A percentile compares a stretch with the other conserved stretches of the same genome.
These are phyloP conservation scores for Plantago elongata DNA, from an alignment of 257 asterid genomes.

Conservation along the genomic window DNA sequence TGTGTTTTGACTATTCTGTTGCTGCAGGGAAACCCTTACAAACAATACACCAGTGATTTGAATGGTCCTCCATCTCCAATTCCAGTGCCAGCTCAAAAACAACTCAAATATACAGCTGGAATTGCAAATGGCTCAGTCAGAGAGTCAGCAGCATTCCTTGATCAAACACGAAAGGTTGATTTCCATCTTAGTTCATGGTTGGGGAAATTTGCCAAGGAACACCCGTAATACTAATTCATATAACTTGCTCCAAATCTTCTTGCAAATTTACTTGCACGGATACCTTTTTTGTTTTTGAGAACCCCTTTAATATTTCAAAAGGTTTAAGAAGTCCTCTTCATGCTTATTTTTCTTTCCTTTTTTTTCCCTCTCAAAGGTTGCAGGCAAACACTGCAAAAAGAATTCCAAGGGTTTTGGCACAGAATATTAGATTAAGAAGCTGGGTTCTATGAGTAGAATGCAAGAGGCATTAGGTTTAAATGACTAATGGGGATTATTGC, in stretches of 20 bases:
- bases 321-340: background rate
- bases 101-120: slow-evolving; percentile 92
- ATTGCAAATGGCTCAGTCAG: slow-evolving; percentile 72
- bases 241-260: no score
- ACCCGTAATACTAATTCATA: no score
- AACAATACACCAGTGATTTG: slow-evolving; percentile 64
- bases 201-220: no score
- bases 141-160: slow-evolving; percentile 71
- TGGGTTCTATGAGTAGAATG: no score
- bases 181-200: no score
- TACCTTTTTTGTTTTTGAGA: background rate
- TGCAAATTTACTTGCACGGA: background rate
- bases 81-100: slow-evolving; percentile 93
- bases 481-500: no score
- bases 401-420: no score
- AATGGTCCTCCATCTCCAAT: slow-evolving; percentile 74
- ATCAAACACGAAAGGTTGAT: slow-evolving; percentile 77
- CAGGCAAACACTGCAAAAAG: no score
- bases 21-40: slow-evolving; percentile 47
- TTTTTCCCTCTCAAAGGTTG: no score
- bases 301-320: background rate
- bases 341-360: background rate
- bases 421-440: no score
- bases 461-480: no score
- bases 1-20: background rate